Percentiles rank a stretch among this genome's conserved stretches.
These are phyloP conservation scores for Asterionellopsis glacialis DNA, from an alignment of 108 stramenopile species.

Conservation along the genomic window DNA sequence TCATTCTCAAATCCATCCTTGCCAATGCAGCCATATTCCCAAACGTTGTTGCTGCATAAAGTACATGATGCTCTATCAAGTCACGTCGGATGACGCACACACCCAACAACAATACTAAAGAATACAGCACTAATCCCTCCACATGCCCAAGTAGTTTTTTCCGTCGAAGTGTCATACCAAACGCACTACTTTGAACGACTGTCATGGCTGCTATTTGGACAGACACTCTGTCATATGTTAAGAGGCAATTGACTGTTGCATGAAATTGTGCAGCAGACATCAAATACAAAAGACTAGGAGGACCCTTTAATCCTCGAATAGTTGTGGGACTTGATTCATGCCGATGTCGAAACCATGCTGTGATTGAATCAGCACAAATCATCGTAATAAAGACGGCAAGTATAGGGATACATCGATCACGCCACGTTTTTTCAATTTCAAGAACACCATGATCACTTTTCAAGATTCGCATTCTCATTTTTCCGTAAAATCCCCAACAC, in stretches of 20 bases:
- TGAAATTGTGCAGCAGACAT: slow-evolving; percentile 25
- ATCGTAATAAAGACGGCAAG: slow-evolving; percentile 7
- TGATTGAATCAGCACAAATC: slow-evolving; percentile 7
- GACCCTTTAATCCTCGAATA: slow-evolving; percentile 13
- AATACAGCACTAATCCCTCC: slow-evolving; percentile 7
- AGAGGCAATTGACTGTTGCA: slow-evolving; percentile 17
- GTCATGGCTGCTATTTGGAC: slow-evolving; percentile 21
- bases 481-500: slow-evolving; percentile 12
- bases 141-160: slow-evolving; percentile 11
- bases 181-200: slow-evolving; percentile 14
- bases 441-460: too few species aligned
- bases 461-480: too few species aligned
- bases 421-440: not conserved
- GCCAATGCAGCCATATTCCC: slow-evolving; percentile 12
- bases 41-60: slow-evolving; percentile 9
- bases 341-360: slow-evolving; percentile 2
- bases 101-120: slow-evolving; percentile 9
- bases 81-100: slow-evolving; percentile 14
- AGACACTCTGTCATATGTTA: slow-evolving; percentile 12
- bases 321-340: slow-evolving; percentile 2
- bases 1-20: slow-evolving; percentile 14
- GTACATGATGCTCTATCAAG: slow-evolving; percentile 1
- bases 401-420: not conserved
- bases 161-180: slow-evolving; percentile 20
- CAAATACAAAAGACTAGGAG: slow-evolving; percentile 4